Evolutionary conservation across 2,329 filamentous ascomycete species (phyloP), one percentile per base, ranked within the genome.

Genomic region (Sclerotiophoma versabilis): DNA sequence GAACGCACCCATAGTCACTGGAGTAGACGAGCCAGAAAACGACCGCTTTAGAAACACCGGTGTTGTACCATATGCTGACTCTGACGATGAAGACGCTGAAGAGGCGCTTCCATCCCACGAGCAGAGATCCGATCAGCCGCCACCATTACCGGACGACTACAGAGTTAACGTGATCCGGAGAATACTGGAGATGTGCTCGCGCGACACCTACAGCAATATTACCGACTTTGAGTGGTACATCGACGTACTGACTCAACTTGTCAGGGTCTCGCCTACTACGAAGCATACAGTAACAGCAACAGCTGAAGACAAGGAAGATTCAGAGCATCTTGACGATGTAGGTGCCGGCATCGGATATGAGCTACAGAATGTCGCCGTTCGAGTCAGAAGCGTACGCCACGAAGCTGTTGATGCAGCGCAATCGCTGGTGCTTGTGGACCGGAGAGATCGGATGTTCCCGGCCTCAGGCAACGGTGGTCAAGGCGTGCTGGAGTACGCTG

Each of bases 141-240:
- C 86, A 5, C 85, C 87, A 9, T 80, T 98, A 7, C 92, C 95
- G 0, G 88, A 93, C 57, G 91, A 96, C 60, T 99, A 98, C 74
- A 88, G 88, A 45, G 80, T 87, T 30, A 91, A 91, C 65, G 91
- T 97, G 17, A 91, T 98, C 46, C 83, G 84, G 51, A 85, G 90
- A 54, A 92, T 98, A 56, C 74, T 98, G 10, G 86, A 88, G 57
- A 96, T 99, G 86, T 98, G 93, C 73, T 91, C 92, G 8, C 87
- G 87, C 60, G 89, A 93, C 61, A 96, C 92, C 57, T 99, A 98
- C 73, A 84, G 84, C 32, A 91, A 92, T 68, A 81, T 99, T 41
- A 79, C 83, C 46, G 93, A 99, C 71, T 99, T 99, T 73, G 93
- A 97, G 63, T 99, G 95, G 95, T 98, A 98, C 73, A 89, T 98